phyloP scores from a whole-genome alignment of 2,329 filamentous ascomycete species.

The Calycina marina region DNA sequence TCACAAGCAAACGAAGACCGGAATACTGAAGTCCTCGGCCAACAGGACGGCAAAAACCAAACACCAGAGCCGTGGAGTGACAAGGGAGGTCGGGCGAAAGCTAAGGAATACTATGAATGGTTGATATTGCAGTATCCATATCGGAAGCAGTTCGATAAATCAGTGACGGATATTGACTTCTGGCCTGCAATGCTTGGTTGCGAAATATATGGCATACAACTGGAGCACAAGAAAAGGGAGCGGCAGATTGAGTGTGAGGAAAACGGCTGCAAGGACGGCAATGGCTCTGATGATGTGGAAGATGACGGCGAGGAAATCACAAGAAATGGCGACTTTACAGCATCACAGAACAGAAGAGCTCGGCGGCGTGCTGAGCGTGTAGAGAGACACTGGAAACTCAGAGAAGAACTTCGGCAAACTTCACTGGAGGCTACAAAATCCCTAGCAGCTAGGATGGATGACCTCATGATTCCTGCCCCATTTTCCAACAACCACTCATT shows the following conservation, averaged over 20 bases:
- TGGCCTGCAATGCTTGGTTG: constrained; percentile 68
- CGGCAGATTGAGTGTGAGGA: constrained; percentile 23
- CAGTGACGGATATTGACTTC: constrained; percentile 58
- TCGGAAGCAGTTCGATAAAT: constrained; percentile 39
- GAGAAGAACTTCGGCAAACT: constrained; percentile 17
- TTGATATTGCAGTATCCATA: constrained; percentile 67
- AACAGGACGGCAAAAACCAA: not conserved
- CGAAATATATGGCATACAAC: constrained; percentile 63
- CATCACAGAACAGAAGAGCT: constrained; percentile 9
- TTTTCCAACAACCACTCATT: constrained; percentile 55
- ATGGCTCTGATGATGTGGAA: constrained; percentile 11
- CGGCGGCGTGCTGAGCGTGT: constrained; percentile 6
- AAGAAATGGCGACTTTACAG: constrained; percentile 11
- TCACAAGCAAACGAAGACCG: constrained; percentile 5
- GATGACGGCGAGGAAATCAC: constrained; percentile 10
- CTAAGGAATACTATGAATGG: constrained; percentile 58
- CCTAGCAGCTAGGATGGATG: constrained; percentile 56
- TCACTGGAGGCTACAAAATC: constrained; percentile 34
- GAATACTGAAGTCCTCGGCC: constrained; percentile 4
- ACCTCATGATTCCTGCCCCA: constrained; percentile 51
- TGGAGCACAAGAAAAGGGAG: constrained; percentile 36
- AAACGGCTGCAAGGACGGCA: constrained; percentile 16
- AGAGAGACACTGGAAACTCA: constrained; percentile 15
- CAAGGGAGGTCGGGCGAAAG: constrained; percentile 37
- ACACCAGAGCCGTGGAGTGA: constrained; percentile 24